phyloP scores from a whole-genome alignment of 495 filamentous ascomycete genomes.

The Chaetomium fimeti region DNA sequence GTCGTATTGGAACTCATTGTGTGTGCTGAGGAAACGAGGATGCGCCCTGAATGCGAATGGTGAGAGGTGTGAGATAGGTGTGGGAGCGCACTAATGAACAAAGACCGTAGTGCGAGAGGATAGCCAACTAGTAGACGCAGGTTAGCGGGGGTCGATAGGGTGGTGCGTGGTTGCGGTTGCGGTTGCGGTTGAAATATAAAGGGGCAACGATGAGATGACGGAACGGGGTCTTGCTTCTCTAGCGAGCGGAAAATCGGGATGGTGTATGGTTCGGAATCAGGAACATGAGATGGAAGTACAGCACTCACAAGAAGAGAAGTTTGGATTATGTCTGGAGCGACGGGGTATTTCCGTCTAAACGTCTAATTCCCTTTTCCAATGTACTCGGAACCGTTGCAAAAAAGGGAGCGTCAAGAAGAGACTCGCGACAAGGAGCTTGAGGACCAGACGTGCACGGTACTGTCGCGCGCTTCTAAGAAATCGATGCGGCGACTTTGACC shows the following conservation, averaged over 20 bases:
- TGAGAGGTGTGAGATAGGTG: neutral
- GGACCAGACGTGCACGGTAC: neutral
- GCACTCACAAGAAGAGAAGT: conserved; percentile 33
- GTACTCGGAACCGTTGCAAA: conserved; percentile 25
- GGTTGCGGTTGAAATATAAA: neutral
- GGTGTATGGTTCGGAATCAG: neutral
- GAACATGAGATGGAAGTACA: neutral
- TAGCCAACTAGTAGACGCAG: neutral
- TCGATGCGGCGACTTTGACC: neutral
- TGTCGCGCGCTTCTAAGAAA: neutral
- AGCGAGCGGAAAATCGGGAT: neutral
- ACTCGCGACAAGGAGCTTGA: neutral
- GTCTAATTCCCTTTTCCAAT: conserved; percentile 35
- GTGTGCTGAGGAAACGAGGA: neutral
- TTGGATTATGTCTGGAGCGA: conserved; percentile 41
- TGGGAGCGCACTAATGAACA: neutral
- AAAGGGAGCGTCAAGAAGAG: conserved; percentile 29
- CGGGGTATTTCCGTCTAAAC: conserved; percentile 41
- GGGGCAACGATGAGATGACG: neutral
- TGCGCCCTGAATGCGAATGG: neutral
- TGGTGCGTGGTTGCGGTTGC: neutral
- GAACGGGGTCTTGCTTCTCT: neutral
- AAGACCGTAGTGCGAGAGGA: neutral
- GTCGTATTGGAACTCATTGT: conserved; percentile 45
- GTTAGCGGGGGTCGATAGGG: neutral